A percentile compares a stretch with the other conserved stretches of the same genome.
Conservation (phyloP, 371 early-diverging fungal genomes). For the Mucor plumbeus region DNA sequence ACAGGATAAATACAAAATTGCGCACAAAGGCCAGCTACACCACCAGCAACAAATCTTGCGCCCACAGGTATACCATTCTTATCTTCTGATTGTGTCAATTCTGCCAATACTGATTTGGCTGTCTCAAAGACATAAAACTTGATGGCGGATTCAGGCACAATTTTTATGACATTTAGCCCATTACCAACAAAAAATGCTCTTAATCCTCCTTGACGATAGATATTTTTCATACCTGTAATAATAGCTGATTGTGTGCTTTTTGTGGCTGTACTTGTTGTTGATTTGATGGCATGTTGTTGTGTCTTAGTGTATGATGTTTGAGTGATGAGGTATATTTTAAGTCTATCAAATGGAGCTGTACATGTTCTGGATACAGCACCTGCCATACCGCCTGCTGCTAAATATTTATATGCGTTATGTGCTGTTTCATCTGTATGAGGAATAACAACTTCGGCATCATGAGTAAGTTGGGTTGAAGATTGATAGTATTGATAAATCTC, state of each 20-base stretch:
- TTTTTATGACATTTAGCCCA: conserved; percentile 81
- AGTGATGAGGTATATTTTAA: conserved; percentile 78
- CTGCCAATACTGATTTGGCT: conserved; percentile 63
- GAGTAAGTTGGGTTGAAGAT: conserved; percentile 64
- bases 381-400: conserved; percentile 79
- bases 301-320: conserved; percentile 37
- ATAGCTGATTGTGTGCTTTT: conserved; percentile 31
- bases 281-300: conserved; percentile 2
- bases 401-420: conserved; percentile 61
- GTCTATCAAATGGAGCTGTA: conserved; percentile 85
- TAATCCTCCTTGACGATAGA: conserved; percentile 71
- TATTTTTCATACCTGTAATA: conserved; percentile 38
- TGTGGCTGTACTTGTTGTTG: conserved; percentile 10
- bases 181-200: conserved; percentile 82
- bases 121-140: conserved; percentile 80
- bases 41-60: conserved; percentile 79
- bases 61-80: conserved; percentile 63
- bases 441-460: conserved; percentile 71
- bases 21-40: conserved; percentile 77
- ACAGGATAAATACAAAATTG: conserved; percentile 84
- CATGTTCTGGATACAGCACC: conserved; percentile 81
- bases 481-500: conserved; percentile 74
- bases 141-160: conserved; percentile 81
- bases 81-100: conserved; percentile 51
- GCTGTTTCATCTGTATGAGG: conserved; percentile 59